These are phyloP conservation scores for Eucalyptus camaldulensis DNA, from an alignment of 345 rosid species.

Conservation along the genomic window DNA sequence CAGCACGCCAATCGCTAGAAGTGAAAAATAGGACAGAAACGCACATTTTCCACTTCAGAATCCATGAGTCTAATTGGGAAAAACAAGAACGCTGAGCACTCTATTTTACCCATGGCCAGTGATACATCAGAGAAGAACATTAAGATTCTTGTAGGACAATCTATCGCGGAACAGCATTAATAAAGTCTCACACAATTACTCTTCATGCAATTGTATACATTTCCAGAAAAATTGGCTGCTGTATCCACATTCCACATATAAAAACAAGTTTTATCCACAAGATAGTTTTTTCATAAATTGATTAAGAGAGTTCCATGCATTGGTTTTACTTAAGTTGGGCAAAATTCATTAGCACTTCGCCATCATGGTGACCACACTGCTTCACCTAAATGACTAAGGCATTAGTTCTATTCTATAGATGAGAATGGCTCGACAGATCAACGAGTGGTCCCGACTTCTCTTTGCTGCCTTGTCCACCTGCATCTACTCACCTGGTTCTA, in stretches of 20 bases:
- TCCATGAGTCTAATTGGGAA: not conserved
- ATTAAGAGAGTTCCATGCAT: not conserved
- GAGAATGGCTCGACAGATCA: not conserved
- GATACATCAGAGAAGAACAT: not conserved
- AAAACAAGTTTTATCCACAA: not conserved
- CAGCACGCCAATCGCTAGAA: not conserved
- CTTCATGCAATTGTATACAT: not conserved
- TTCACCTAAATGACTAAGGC: not conserved
- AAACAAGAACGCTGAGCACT: not conserved
- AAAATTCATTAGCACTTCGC: not conserved
- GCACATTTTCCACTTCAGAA: not conserved
- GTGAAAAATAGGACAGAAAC: not conserved
- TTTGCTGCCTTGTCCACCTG: not conserved
- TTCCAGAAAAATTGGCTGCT: not conserved
- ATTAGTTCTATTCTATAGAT: not conserved
- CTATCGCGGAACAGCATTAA: not conserved
- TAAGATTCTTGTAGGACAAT: not conserved
- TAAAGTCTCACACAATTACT: not conserved
- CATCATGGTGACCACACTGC: not conserved
- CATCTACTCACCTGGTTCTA: not conserved
- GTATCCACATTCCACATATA: not conserved
- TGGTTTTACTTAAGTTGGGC: not conserved
- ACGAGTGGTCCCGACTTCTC: not conserved
- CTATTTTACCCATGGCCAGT: not conserved
- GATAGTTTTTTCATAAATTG: not conserved